These are phyloP conservation scores for Leccinum ochraceum DNA, from an alignment of 768 basidiomycete species.

Conservation along the genomic window DNA sequence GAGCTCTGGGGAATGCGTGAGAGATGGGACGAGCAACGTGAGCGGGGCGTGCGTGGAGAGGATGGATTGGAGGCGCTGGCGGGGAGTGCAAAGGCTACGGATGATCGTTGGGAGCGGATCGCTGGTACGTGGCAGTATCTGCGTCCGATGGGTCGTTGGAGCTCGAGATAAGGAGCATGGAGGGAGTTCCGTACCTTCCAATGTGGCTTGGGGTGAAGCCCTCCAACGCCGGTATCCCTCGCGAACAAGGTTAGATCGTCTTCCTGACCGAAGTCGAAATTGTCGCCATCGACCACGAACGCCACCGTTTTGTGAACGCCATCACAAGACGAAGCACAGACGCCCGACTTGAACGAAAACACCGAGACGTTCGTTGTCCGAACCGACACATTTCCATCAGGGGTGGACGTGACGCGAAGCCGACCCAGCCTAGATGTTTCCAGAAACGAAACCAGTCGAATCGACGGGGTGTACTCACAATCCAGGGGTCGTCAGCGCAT, in stretches of 20 bases:
- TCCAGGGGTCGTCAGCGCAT: conserved; percentile 62
- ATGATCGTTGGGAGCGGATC: neutral
- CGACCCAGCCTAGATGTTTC: conserved; percentile 18
- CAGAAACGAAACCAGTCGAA: neutral
- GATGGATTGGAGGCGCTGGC: conserved; percentile 61
- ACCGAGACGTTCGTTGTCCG: conserved; percentile 28
- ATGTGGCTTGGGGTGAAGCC: neutral
- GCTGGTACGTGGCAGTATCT: conserved; percentile 11
- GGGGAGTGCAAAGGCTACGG: conserved; percentile 9
- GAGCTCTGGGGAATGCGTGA: conserved; percentile 17
- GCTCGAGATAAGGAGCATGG: neutral
- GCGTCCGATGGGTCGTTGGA: neutral
- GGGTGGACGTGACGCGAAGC: conserved; percentile 16
- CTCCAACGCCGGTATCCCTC: neutral
- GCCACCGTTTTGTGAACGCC: neutral
- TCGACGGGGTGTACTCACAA: conserved; percentile 44
- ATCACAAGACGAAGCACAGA: too few species aligned
- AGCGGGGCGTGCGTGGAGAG: conserved; percentile 56
- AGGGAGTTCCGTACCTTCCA: conserved; percentile 26
- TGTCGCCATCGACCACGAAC: conserved; percentile 18
- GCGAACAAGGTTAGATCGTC: conserved; percentile 12
- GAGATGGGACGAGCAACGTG: conserved; percentile 53
- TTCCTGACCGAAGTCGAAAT: conserved; percentile 1
- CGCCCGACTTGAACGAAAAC: conserved; percentile 21
- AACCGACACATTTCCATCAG: conserved; percentile 11